These are phyloP conservation scores for Trichoderma oligosporum DNA, from an alignment of 2,329 filamentous ascomycete species.

Conservation along the genomic window DNA sequence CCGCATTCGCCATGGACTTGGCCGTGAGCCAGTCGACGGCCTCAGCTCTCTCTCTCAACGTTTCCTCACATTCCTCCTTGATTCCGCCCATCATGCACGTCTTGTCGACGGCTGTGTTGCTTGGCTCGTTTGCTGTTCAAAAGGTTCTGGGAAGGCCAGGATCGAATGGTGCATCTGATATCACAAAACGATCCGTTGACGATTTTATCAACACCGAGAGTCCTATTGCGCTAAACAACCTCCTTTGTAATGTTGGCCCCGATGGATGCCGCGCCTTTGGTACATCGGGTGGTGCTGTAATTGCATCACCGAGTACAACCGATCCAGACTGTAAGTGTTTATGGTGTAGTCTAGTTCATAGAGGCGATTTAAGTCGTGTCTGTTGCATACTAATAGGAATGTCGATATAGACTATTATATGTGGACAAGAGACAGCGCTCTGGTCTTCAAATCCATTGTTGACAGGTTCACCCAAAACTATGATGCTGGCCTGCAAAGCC, in stretches of 20 bases:
- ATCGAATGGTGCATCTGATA: constrained; percentile 30
- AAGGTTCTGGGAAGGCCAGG: constrained; percentile 46
- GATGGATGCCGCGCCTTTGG: constrained; percentile 48
- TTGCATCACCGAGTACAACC: constrained; percentile 53
- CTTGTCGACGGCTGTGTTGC: constrained; percentile 46
- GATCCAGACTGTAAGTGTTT: constrained; percentile 53
- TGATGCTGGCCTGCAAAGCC: constrained; percentile 52
- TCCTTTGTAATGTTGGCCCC: constrained; percentile 59
- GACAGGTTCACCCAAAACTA: constrained; percentile 62
- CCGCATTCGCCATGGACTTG: constrained; percentile 17
- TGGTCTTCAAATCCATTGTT: constrained; percentile 65
- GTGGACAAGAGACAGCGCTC: constrained; percentile 71
- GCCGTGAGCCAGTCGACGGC: constrained; percentile 21
- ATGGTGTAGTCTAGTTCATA: too few relatives aligned
- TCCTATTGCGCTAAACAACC: constrained; percentile 47
- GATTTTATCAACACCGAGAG: constrained; percentile 51
- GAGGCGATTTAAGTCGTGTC: not conserved
- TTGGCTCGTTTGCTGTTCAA: constrained; percentile 51
- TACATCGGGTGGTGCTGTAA: constrained; percentile 48
- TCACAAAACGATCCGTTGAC: constrained; percentile 45
- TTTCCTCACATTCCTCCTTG: constrained; percentile 24
- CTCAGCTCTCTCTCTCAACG: constrained; percentile 30
- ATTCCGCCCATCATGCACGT: constrained; percentile 48
- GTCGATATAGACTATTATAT: constrained; percentile 66
- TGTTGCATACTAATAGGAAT: not conserved